Conservation (phyloP, 1,284 basidiomycete genomes). For the Baeospora myosura region DNA sequence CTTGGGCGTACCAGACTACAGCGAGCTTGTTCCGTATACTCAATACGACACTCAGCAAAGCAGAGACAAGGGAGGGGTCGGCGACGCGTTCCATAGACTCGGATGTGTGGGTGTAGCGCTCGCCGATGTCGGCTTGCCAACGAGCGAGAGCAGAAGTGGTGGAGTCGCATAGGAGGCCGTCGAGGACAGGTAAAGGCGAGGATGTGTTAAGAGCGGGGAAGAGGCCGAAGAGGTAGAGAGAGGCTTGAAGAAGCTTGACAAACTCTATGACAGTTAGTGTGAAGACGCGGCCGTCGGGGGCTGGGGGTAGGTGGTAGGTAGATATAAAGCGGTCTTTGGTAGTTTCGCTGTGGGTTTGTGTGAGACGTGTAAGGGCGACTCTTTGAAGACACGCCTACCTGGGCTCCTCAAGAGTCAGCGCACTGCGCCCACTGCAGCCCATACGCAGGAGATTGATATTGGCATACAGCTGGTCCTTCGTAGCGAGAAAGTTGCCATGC, state of each 20-base stretch:
- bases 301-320: constrained; percentile 49
- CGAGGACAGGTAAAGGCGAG: constrained; percentile 24
- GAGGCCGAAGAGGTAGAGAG: constrained; percentile 63
- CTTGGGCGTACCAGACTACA: constrained; percentile 38
- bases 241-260: constrained; percentile 63
- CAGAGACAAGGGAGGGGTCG: constrained; percentile 63
- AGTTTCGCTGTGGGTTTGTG: constrained; percentile 56
- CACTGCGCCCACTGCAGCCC: constrained; percentile 69
- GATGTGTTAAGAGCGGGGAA: too few species aligned
- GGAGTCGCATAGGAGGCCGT: constrained; percentile 69
- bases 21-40: constrained; percentile 61
- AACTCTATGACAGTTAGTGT: constrained; percentile 63
- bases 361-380: constrained; percentile 9
- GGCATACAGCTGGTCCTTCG: constrained; percentile 59
- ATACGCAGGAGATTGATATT: constrained; percentile 74
- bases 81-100: constrained; percentile 68
- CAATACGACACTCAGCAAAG: constrained; percentile 61
- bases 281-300: constrained; percentile 28
- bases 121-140: constrained; percentile 62
- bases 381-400: constrained; percentile 32
- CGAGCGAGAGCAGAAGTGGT: constrained; percentile 61
- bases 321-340: constrained; percentile 72
- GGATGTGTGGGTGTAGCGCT: constrained; percentile 42
- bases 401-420: constrained; percentile 68
- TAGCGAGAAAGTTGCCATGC: constrained; percentile 54